Conservation (phyloP, 2,329 filamentous ascomycete species). For the Neopestalotiopsis clavispora region DNA sequence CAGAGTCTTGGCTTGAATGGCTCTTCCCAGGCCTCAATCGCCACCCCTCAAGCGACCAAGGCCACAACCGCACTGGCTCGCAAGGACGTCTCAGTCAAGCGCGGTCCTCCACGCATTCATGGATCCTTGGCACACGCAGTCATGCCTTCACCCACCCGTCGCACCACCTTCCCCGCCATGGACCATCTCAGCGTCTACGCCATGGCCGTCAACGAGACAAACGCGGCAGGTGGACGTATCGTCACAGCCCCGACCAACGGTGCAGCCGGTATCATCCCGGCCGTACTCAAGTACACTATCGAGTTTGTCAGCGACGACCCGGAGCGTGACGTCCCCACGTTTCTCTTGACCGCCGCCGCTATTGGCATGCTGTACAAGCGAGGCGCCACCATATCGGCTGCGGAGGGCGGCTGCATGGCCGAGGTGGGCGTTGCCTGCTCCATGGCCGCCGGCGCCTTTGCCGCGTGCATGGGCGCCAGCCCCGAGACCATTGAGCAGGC, state of each 20-base stretch:
- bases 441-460: constrained; percentile 56
- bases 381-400: constrained; percentile 55
- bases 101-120: constrained; percentile 45
- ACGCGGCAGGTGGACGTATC: constrained; percentile 54
- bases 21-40: constrained; percentile 18
- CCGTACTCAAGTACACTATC: constrained; percentile 54
- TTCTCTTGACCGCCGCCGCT: constrained; percentile 53
- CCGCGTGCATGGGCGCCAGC: constrained; percentile 55
- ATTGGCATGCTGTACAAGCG: constrained; percentile 60
- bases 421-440: constrained; percentile 57
- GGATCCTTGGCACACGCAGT: constrained; percentile 52
- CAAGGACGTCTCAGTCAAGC: constrained; percentile 29
- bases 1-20: constrained; percentile 22
- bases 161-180: constrained; percentile 55
- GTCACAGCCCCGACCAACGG: constrained; percentile 58
- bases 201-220: constrained; percentile 59
- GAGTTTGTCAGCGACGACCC: constrained; percentile 56
- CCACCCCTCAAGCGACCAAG: constrained; percentile 9
- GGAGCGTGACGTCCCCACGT: constrained; percentile 53
- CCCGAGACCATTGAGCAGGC: constrained; percentile 56
- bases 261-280: constrained; percentile 55
- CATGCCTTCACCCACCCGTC: constrained; percentile 48
- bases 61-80: constrained; percentile 24
- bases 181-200: constrained; percentile 56
- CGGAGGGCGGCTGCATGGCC: constrained; percentile 59